Evolutionary conservation across 2,329 filamentous ascomycete species (phyloP).

Genomic region (Penicillium sp.): DNA sequence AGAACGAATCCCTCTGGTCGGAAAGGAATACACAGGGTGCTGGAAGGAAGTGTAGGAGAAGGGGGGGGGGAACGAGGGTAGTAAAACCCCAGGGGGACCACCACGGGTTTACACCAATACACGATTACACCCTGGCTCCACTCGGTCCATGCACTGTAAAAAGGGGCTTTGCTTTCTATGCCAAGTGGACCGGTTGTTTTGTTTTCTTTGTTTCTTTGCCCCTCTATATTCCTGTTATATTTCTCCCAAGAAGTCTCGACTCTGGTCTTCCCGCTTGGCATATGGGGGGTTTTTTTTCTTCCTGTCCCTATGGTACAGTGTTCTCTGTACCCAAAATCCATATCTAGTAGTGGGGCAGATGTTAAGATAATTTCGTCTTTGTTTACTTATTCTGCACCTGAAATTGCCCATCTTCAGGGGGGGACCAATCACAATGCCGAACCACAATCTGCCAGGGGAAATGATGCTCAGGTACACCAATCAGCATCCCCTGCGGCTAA

Average conservation of each 20-base stretch:
- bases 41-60: slow-evolving; percentile 18
- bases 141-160: background rate
- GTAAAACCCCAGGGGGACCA: slow-evolving; percentile 1
- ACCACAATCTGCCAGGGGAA: slow-evolving; percentile 2
- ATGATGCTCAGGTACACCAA: slow-evolving; percentile 33
- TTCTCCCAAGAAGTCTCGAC: background rate
- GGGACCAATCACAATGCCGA: slow-evolving; percentile 22
- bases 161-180: background rate
- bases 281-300: background rate
- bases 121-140: background rate
- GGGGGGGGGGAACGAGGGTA: slow-evolving; percentile 19
- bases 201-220: background rate
- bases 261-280: background rate
- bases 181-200: background rate
- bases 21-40: slow-evolving; percentile 37
- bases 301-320: background rate
- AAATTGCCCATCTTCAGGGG: slow-evolving; percentile 18
- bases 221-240: background rate
- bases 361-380: background rate
- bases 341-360: background rate
- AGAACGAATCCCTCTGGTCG: slow-evolving; percentile 42
- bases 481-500: slow-evolving; percentile 14
- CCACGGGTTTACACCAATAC: background rate
- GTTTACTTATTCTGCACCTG: slow-evolving; percentile 1
- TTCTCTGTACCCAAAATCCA: background rate